Evolutionary conservation across 2,329 filamentous ascomycete species (phyloP), one percentile per base, ranked within the genome.

Genomic region (Arthroderma sp.): DNA sequence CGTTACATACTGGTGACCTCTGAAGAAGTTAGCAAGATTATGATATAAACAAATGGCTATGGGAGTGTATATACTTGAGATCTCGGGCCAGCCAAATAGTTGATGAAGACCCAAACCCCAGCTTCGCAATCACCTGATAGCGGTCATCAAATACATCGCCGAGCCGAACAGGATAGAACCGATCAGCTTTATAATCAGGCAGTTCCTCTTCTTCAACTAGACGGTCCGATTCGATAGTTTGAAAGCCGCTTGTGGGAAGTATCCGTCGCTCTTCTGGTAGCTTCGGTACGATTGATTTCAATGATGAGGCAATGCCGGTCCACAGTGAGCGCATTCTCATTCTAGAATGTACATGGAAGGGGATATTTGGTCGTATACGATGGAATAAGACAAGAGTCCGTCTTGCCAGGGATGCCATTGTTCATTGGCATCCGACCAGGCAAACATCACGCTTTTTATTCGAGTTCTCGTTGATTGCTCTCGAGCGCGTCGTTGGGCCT

Each of bases 41-140:
- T 28, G n/a, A 37, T 28, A 15, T 9, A 41, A 28, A n/a, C 2
- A 55, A 37, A 38, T 56, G 49, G 23, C 13, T 39, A n/a, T 15
- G 21, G 23, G 25, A 23, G 56, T 23, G 25, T 8, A 25, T 57
- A 5, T 60, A 62, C 65, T 8, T 61, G 21, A 67, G 38, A 47
- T 68, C 66, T 33, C 63, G 58, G 21, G 63, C 63, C 1, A 68
- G 61, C 67, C 66, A 69, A 49, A 56, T 64, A 0, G 66, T 70
- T 2, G 67, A 68, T 13, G 61, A 66, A 13, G 63, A 58, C 25
- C 66, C 65, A 61, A 63, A 70, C 1, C 67, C 66, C 9, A 70
- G 63, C 57, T 70, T 70, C 38, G 62, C 64, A 23, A 66, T 28
- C 43, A 63, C 31, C 61, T 67, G 61, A 54, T 67, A 68, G 55